These are phyloP conservation scores for Amanita thiersii DNA, from an alignment of 768 basidiomycete genomes.

Conservation along the genomic window DNA sequence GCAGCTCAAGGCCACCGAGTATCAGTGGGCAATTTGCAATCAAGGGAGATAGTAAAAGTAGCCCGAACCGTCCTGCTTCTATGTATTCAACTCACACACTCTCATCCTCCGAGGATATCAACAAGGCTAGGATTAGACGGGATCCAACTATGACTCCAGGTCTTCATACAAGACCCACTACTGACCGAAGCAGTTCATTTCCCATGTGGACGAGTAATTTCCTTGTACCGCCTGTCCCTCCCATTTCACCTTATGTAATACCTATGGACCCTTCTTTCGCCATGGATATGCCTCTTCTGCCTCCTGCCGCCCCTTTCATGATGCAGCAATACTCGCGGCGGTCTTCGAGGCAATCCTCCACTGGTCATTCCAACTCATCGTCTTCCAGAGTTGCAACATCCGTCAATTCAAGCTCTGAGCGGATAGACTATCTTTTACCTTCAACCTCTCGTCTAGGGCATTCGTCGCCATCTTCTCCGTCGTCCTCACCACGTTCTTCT, in stretches of 20 bases:
- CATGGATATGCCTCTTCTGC: slow-evolving; percentile 62
- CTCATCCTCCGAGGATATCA: slow-evolving; percentile 51
- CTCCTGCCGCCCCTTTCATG: slow-evolving; percentile 72
- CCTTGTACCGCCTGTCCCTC: slow-evolving; percentile 28
- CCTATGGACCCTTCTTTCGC: slow-evolving; percentile 21
- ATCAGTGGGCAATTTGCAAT: slow-evolving; percentile 24
- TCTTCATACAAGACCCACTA: slow-evolving; percentile 18
- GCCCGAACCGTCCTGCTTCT: slow-evolving; percentile 43
- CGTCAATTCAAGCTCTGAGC: slow-evolving; percentile 25
- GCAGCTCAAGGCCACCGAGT: slow-evolving; percentile 44
- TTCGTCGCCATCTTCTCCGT: slow-evolving; percentile 11
- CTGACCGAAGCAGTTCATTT: slow-evolving; percentile 24
- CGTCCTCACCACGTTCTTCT: slow-evolving; percentile 7
- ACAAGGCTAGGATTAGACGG: slow-evolving; percentile 31
- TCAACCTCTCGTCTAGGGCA: slow-evolving; percentile 12
- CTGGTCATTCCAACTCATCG: slow-evolving; percentile 24
- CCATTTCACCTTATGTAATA: slow-evolving; percentile 22
- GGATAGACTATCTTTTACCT: slow-evolving; percentile 13
- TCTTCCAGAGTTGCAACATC: slow-evolving; percentile 28
- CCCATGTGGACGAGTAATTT: slow-evolving; percentile 33
- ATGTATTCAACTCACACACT: slow-evolving; percentile 41
- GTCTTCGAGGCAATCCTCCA: slow-evolving; percentile 24
- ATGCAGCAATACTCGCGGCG: slow-evolving; percentile 48
- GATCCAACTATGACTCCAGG: slow-evolving; percentile 25
- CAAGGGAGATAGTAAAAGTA: slow-evolving; percentile 18